Evolutionary conservation across 2,329 filamentous ascomycete genomes (phyloP).

Genomic region (Pseudodiploospora longispora): DNA sequence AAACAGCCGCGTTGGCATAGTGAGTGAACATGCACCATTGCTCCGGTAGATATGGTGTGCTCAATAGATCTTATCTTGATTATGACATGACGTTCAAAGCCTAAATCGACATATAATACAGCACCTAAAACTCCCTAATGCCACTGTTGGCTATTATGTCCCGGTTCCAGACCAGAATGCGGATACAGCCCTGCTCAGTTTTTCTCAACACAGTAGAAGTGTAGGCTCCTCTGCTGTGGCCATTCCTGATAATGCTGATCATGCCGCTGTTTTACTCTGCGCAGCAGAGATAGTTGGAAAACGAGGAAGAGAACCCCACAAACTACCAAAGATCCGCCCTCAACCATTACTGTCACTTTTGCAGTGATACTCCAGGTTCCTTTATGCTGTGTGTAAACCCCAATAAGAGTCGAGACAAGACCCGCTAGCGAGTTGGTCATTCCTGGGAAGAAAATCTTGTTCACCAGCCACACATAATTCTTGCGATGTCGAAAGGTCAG

Average conservation of each 20-base stretch:
- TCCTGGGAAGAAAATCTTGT: slow-evolving; percentile 39
- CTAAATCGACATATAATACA: no score
- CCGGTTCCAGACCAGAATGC: no score
- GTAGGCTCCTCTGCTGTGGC: slow-evolving; percentile 3
- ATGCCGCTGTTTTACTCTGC: slow-evolving; percentile 22
- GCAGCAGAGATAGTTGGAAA: slow-evolving; percentile 23
- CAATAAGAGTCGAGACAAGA: slow-evolving; percentile 39
- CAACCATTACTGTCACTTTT: slow-evolving; percentile 26
- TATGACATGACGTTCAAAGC: no score
- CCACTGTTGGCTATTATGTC: no score
- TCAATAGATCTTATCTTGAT: not conserved
- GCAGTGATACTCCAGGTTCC: slow-evolving; percentile 37
- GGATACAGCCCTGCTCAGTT: no score
- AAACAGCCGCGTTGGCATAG: slow-evolving; percentile 9
- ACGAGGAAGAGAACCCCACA: slow-evolving; percentile 20
- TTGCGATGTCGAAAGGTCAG: slow-evolving; percentile 35
- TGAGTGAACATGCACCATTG: slow-evolving; percentile 23
- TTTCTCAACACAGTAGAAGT: no score
- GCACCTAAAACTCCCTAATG: no score
- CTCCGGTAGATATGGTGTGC: slow-evolving; percentile 13
- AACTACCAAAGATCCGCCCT: slow-evolving; percentile 20
- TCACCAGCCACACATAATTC: slow-evolving; percentile 48
- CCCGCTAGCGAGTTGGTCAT: slow-evolving; percentile 41
- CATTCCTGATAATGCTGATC: slow-evolving; percentile 14
- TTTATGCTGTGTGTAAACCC: slow-evolving; percentile 39